Evolutionary conservation across 2,329 filamentous ascomycete species (phyloP).

Genomic region (Fusarium subglutinans): DNA sequence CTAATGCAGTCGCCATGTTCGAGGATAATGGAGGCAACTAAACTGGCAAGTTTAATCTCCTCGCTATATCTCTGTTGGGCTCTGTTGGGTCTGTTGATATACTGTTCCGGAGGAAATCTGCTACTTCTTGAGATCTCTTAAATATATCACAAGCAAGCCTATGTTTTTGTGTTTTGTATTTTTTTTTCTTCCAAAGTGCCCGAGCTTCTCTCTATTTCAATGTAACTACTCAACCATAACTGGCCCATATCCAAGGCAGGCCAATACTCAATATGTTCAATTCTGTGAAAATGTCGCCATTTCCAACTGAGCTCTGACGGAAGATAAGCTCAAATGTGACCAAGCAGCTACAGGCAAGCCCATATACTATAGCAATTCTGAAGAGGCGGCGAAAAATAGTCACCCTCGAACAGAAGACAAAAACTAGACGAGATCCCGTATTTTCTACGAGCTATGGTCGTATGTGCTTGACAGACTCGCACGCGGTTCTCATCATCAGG

Average conservation of each 20-base stretch:
- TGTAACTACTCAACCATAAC: not conserved
- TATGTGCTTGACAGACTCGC: not conserved
- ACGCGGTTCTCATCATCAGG: not conserved
- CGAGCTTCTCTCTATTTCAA: not conserved
- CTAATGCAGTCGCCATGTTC: not conserved
- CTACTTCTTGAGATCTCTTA: not conserved
- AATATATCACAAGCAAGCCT: not conserved
- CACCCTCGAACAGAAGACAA: no score
- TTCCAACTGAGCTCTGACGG: no score
- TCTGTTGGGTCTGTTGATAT: not conserved
- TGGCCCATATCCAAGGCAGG: not conserved
- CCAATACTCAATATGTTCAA: not conserved
- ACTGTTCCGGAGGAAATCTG: not conserved
- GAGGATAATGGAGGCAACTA: no score
- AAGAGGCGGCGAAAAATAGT: not conserved
- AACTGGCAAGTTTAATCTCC: no score
- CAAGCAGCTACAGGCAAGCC: not conserved
- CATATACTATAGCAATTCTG: not conserved
- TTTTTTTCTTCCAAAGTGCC: not conserved
- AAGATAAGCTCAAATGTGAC: not conserved
- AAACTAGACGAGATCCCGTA: slow-evolving; percentile 4
- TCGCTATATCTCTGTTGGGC: not conserved
- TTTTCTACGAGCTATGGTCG: slow-evolving; percentile 13
- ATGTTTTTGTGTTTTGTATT: not conserved
- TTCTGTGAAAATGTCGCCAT: not conserved